Base-by-base conservation (phyloP, 257 asterid species). In the Fraxinus cuspidata region DNA sequence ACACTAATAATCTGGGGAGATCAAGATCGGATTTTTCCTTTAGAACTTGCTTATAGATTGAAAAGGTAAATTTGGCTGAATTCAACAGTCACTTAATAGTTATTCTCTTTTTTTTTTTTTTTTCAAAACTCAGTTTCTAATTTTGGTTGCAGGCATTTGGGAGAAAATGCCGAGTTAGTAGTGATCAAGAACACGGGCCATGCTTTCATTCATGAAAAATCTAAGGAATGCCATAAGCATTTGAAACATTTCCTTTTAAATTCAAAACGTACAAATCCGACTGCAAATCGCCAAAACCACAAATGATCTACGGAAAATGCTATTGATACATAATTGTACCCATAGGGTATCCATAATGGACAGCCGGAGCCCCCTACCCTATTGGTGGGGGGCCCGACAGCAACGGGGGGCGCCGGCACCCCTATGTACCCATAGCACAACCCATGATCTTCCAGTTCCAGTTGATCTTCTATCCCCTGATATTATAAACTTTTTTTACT, bases 1-100 rank as follows among this genome's bases (percentile, higher is more conserved):
- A 88, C 95, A 4, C 77, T 90, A 21, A 84, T 91, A 13, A 44
- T 91, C 0, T 91, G 93, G 97, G 97, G 97, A 37, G 97, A 91
- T 74, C 82, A 88, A 79, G 97, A 91, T 82, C 82, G 81, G 37
- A 81, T 91, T 53, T 91, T 91, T 75, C 97, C 95, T 2, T 16
- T 91, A 7, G 91, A 91, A 80, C 81, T 91, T 56, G 97, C 89
- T 78, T 70, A 87, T 83, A 86, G 97, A 81, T 79, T 91, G 53
- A 85, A 85, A 78, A 87, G 93, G 93, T 91, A 13, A 19, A 2
- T 71, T 71, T 37, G 21, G 1, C 3, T 37, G 3, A 51, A 34
- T 71, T 69, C 34, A 47, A n/a, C 32, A 0, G 58, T 47, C 21
- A 15, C 21, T 47, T 47, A 16, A 47, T 16, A 47, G 21, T 47